These are phyloP conservation scores for Geotrichum macrosporum DNA, from an alignment of 1,139 yeast genomes.

Conservation along the genomic window DNA sequence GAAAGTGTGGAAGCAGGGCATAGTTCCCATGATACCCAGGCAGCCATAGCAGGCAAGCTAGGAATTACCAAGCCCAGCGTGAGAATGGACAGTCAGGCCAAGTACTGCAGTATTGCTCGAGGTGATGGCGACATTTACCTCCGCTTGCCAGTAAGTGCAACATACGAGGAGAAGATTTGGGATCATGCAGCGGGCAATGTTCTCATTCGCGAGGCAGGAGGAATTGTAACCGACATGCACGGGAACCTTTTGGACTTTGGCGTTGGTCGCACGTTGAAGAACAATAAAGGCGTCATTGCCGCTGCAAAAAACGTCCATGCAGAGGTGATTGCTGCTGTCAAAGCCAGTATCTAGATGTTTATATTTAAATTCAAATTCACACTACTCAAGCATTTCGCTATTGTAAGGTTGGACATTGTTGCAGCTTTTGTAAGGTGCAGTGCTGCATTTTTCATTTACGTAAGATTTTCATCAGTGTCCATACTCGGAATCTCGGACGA, in stretches of 20 bases:
- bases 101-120: conserved; percentile 82
- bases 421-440: too few relatives aligned
- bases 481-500: too few relatives aligned
- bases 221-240: conserved; percentile 75
- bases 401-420: too few relatives aligned
- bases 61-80: conserved; percentile 55
- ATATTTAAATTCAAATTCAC: too few relatives aligned
- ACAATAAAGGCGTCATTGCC: conserved; percentile 88
- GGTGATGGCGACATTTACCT: conserved; percentile 92
- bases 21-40: conserved; percentile 87
- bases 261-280: conserved; percentile 67
- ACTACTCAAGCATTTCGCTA: too few relatives aligned
- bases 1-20: conserved; percentile 98
- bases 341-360: too few relatives aligned
- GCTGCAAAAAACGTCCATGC: conserved; percentile 63
- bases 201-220: conserved; percentile 85
- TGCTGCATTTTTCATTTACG: too few relatives aligned
- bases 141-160: conserved; percentile 71
- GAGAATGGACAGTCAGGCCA: conserved; percentile 86
- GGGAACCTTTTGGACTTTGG: conserved; percentile 77
- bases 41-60: conserved; percentile 59
- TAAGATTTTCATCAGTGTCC: too few relatives aligned
- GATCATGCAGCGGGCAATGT: conserved; percentile 97
- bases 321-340: conserved; percentile 59
- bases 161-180: conserved; percentile 93